Conservation (phyloP, 2,329 filamentous ascomycete genomes). For the Hyphodiscus sp. region DNA sequence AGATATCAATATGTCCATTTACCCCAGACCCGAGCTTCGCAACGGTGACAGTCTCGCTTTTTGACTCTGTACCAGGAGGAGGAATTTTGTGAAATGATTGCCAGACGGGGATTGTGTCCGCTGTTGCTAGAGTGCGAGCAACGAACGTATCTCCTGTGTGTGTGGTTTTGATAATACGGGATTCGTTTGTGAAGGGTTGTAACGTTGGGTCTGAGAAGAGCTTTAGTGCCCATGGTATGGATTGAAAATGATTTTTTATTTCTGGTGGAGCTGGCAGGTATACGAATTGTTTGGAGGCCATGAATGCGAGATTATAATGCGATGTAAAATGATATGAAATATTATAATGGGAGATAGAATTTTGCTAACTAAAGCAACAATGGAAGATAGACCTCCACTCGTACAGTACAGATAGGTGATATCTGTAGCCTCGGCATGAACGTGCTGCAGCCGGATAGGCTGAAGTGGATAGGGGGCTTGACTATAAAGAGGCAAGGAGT, state of each 20-base stretch:
- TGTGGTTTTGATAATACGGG: neutral
- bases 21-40: conserved; percentile 41
- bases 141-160: conserved; percentile 13
- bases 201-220: conserved; percentile 17
- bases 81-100: conserved; percentile 17
- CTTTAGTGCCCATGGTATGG: conserved; percentile 11
- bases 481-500: no score
- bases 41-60: conserved; percentile 12
- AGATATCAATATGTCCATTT: conserved; percentile 46
- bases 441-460: no score
- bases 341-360: neutral
- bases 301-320: neutral
- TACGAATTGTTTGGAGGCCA: neutral
- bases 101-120: conserved; percentile 17
- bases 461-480: no score
- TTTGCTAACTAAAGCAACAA: neutral
- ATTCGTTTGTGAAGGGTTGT: conserved; percentile 10
- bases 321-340: neutral
- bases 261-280: neutral
- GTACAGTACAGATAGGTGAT: no score
- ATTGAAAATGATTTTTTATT: conserved; percentile 13
- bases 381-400: neutral
- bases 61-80: neutral
- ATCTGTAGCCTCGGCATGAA: neutral
- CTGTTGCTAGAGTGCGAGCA: conserved; percentile 7